Percentiles rank a stretch among this genome's conserved stretches.
Evolutionary conservation across 139 green algal genomes (phyloP).

Genomic region (Penium margaritaceum): DNA sequence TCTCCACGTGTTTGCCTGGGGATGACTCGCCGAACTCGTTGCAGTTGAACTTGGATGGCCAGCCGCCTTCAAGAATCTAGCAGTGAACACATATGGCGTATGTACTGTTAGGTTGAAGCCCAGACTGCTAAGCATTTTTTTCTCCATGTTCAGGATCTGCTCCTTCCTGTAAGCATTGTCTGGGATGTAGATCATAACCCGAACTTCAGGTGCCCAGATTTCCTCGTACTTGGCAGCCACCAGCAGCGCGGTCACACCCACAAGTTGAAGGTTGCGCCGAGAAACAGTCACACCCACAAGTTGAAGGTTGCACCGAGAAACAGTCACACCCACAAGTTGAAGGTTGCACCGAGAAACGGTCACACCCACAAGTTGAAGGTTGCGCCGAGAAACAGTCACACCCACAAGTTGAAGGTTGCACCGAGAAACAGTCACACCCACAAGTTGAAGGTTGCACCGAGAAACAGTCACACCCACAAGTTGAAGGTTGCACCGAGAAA

Average conservation of each 20-base stretch:
- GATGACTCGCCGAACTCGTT: too few relatives aligned
- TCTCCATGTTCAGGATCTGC: constrained; percentile 95
- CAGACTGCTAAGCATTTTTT: constrained; percentile 87
- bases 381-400: too few relatives aligned
- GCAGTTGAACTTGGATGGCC: too few relatives aligned
- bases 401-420: too few relatives aligned
- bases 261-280: constrained; percentile 88
- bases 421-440: too few relatives aligned
- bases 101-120: constrained; percentile 85
- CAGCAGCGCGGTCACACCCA: constrained; percentile 92
- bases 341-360: too few relatives aligned
- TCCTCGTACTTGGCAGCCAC: constrained; percentile 98
- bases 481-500: too few relatives aligned
- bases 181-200: constrained; percentile 97
- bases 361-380: too few relatives aligned
- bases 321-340: too few relatives aligned
- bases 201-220: constrained; percentile 93
- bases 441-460: too few relatives aligned
- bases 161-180: constrained; percentile 87
- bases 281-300: constrained; percentile 73
- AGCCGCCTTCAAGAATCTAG: constrained; percentile 81
- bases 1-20: too few relatives aligned
- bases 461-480: too few relatives aligned
- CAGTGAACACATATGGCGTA: constrained; percentile 75
- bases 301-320: constrained; percentile 89